These are phyloP conservation scores for Tricladium varicosporioides DNA, from an alignment of 2,329 filamentous ascomycete genomes.

Conservation along the genomic window DNA sequence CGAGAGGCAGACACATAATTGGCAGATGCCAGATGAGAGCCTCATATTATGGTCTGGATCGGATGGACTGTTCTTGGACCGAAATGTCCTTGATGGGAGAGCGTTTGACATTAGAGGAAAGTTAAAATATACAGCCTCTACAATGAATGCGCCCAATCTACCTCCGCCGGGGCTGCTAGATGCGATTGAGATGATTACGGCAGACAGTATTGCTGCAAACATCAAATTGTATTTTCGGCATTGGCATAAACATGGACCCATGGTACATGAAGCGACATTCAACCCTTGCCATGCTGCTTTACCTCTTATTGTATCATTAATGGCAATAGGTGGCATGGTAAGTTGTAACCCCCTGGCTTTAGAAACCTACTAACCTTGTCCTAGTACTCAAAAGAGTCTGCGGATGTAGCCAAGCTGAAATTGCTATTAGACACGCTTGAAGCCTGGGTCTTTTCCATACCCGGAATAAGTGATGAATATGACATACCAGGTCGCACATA, in stretches of 20 bases:
- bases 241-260: constrained; percentile 34
- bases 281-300: constrained; percentile 30
- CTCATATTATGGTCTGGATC: constrained; percentile 24
- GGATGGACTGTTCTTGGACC: constrained; percentile 20
- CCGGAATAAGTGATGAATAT: constrained; percentile 29
- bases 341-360: background rate
- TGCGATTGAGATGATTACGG: constrained; percentile 29
- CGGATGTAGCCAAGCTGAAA: constrained; percentile 25
- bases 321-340: constrained; percentile 34
- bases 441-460: constrained; percentile 28
- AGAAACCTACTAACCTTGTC: constrained; percentile 2
- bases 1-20: constrained; percentile 26
- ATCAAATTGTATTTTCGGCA: constrained; percentile 33
- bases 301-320: constrained; percentile 30
- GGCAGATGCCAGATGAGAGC: constrained; percentile 25
- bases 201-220: constrained; percentile 24
- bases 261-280: constrained; percentile 33
- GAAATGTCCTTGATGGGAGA: constrained; percentile 24
- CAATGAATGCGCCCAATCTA: constrained; percentile 19
- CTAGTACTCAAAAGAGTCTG: constrained; percentile 28
- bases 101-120: constrained; percentile 31
- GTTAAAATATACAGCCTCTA: constrained; percentile 26
- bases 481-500: constrained; percentile 29
- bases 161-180: constrained; percentile 27
- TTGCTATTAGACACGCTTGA: constrained; percentile 29